Percentiles rank a stretch among this genome's conserved stretches.
phyloP scores from a whole-genome alignment of 2,329 filamentous ascomycete species.

The Pestalotiopsis sp. region DNA sequence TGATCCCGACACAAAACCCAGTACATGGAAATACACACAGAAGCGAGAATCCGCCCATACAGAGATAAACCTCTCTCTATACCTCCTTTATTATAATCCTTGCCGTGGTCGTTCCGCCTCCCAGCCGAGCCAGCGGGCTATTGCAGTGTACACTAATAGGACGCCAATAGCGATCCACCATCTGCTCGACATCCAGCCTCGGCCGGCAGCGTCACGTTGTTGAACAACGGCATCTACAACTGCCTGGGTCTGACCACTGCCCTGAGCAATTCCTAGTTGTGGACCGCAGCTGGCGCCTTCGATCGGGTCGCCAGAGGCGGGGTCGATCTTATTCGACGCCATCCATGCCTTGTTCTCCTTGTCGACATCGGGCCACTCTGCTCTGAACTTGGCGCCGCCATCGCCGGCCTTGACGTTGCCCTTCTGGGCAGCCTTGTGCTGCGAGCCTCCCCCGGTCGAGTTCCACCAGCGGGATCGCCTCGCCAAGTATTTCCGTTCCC shows the following conservation, averaged over 20 bases:
- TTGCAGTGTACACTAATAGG: constrained; percentile 81
- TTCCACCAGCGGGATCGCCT: constrained; percentile 93
- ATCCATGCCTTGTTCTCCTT: constrained; percentile 93
- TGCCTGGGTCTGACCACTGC: constrained; percentile 67
- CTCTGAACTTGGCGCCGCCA: constrained; percentile 85
- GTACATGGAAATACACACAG: neutral
- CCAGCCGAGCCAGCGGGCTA: constrained; percentile 71
- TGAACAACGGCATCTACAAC: constrained; percentile 77
- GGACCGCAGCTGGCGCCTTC: constrained; percentile 51
- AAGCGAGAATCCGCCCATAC: neutral
- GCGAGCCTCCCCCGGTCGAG: constrained; percentile 83
- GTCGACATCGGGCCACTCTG: constrained; percentile 89
- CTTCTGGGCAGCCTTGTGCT: constrained; percentile 59
- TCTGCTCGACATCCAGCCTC: constrained; percentile 85
- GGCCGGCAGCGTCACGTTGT: constrained; percentile 73
- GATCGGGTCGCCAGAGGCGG: constrained; percentile 70
- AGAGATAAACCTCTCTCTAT: neutral
- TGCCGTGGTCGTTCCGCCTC: constrained; percentile 10
- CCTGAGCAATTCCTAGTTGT: constrained; percentile 62
- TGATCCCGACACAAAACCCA: neutral
- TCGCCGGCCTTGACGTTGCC: constrained; percentile 91
- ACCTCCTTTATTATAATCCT: neutral
- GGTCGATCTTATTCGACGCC: constrained; percentile 78
- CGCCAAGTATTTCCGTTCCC: constrained; percentile 79
- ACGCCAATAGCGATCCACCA: constrained; percentile 69